Evolutionary conservation across 805 yeast species (phyloP).

Genomic region (Kluyveromyces wickerhamii): DNA sequence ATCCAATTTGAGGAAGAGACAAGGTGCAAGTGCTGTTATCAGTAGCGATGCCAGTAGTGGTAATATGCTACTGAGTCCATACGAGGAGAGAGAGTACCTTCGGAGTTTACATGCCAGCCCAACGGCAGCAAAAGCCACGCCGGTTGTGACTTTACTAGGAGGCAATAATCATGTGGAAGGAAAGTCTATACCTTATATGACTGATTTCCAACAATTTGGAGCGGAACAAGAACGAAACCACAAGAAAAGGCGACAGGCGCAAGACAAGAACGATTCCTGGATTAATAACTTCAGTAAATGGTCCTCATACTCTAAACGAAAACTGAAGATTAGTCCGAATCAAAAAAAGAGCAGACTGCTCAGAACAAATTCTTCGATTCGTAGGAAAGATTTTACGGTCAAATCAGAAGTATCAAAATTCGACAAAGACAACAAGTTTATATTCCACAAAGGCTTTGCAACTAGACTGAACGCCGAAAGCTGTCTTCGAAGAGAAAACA

Average conservation of each 20-base stretch:
- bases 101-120: not conserved
- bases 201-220: conserved; percentile 11
- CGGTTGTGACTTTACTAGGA: not conserved
- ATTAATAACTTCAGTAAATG: conserved; percentile 8
- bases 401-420: conserved; percentile 12
- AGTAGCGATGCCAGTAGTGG: too few relatives aligned
- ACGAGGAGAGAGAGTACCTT: not conserved
- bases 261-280: not conserved
- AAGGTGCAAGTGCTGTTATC: not conserved
- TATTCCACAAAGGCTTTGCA: conserved; percentile 25
- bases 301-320: conserved; percentile 7
- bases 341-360: conserved; percentile 1
- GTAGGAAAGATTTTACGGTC: conserved; percentile 20
- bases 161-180: not conserved
- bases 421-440: conserved; percentile 12
- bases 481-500: conserved; percentile 2
- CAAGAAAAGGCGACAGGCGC: conserved; percentile 7
- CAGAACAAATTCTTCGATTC: conserved; percentile 11
- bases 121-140: not conserved
- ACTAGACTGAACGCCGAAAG: conserved; percentile 2
- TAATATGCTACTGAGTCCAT: not conserved
- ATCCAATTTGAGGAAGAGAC: not conserved
- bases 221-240: conserved; percentile 12
- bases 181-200: conserved; percentile 2
- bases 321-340: not conserved